Conservation (phyloP, 768 basidiomycete genomes). For the Tricholoma furcatifolium region DNA sequence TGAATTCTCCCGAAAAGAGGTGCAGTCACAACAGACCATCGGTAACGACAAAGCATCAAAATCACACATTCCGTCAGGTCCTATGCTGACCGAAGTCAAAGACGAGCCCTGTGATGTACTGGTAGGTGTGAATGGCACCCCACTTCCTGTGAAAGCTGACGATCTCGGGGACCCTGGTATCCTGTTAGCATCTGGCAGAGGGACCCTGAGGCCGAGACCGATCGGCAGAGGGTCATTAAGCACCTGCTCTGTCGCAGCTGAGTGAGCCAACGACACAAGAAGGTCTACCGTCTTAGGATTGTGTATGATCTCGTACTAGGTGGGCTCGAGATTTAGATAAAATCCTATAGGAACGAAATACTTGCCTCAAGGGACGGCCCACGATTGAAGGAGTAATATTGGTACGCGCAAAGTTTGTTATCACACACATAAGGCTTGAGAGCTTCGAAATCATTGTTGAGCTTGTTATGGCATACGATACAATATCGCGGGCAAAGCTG, state of each 20-base stretch:
- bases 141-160: not conserved
- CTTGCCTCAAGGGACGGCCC: constrained; percentile 67
- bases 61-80: constrained; percentile 42
- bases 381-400: constrained; percentile 63
- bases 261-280: constrained; percentile 61
- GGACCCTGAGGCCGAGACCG: constrained; percentile 60
- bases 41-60: constrained; percentile 44
- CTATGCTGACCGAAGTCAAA: constrained; percentile 9
- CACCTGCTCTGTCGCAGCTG: constrained; percentile 50
- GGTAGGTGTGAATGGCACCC: not conserved
- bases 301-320: constrained; percentile 66
- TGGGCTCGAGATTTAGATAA: not conserved
- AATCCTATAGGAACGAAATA: not conserved
- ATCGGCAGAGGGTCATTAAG: constrained; percentile 59
- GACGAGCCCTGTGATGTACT: not conserved
- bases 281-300: constrained; percentile 68
- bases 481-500: constrained; percentile 71
- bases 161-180: not conserved
- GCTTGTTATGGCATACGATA: constrained; percentile 68
- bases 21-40: constrained; percentile 29
- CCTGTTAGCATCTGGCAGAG: constrained; percentile 27
- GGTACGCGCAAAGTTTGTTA: constrained; percentile 63
- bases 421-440: constrained; percentile 77
- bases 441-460: constrained; percentile 50
- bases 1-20: not conserved